A percentile compares a stretch with the other conserved stretches of the same genome.
phyloP scores from a whole-genome alignment of 768 basidiomycete species.

The Mycena leptocephala region DNA sequence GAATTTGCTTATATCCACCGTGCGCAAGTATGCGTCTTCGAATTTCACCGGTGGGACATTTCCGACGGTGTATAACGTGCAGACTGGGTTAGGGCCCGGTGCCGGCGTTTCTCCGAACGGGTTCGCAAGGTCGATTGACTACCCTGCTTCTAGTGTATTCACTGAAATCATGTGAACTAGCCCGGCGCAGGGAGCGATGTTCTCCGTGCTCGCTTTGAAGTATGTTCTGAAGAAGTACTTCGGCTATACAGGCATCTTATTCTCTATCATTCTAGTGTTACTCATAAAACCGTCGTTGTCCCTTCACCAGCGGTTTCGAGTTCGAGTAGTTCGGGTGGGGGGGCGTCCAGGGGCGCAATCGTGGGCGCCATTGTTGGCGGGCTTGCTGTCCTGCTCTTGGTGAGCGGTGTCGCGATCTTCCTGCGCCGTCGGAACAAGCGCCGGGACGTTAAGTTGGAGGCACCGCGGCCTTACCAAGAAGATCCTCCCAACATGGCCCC shows the following conservation, averaged over 20 bases:
- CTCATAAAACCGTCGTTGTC: slow-evolving; percentile 23
- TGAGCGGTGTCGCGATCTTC: slow-evolving; percentile 8
- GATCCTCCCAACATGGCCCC: slow-evolving; percentile 5
- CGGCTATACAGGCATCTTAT: neutral
- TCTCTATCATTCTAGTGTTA: slow-evolving; percentile 11
- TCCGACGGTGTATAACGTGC: slow-evolving; percentile 43
- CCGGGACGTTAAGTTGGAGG: neutral
- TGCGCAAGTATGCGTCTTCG: slow-evolving; percentile 42
- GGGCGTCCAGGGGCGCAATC: neutral
- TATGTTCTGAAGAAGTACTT: too few relatives aligned
- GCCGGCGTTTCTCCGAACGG: slow-evolving; percentile 25
- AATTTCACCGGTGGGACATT: slow-evolving; percentile 37
- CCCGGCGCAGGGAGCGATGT: slow-evolving; percentile 53
- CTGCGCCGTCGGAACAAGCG: slow-evolving; percentile 29
- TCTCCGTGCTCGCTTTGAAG: slow-evolving; percentile 46
- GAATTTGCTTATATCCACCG: slow-evolving; percentile 54
- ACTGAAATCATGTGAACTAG: slow-evolving; percentile 31
- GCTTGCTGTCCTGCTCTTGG: slow-evolving; percentile 19
- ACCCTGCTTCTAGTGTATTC: neutral
- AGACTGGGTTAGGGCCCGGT: slow-evolving; percentile 33
- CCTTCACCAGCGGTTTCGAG: neutral
- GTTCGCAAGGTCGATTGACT: slow-evolving; percentile 30
- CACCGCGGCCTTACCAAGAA: neutral
- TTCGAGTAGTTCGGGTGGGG: neutral
- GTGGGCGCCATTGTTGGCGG: slow-evolving; percentile 34